A percentile compares a stretch with the other conserved stretches of the same genome.
Conservation (phyloP, 108 stramenopile species). For the Aurantiochytrium sp. region DNA sequence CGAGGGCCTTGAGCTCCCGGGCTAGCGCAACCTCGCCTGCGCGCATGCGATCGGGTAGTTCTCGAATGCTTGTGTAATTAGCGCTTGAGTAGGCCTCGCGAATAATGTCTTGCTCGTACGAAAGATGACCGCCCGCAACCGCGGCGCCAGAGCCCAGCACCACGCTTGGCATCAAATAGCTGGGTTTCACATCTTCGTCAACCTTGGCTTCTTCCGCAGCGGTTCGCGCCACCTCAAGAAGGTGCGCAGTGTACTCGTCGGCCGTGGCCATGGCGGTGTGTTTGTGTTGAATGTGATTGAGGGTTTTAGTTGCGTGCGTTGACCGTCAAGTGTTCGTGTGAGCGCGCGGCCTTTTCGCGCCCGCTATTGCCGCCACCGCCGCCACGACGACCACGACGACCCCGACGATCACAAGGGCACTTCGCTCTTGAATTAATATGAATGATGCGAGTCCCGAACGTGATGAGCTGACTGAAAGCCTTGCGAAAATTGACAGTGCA, state of each 20-base stretch:
- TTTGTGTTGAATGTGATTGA: too few species aligned
- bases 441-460: too few species aligned
- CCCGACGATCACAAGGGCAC: too few species aligned
- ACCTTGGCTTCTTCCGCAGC: not conserved
- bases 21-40: not conserved
- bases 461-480: too few species aligned
- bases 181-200: not conserved
- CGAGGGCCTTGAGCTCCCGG: not conserved
- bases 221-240: not conserved
- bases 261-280: not conserved
- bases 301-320: too few species aligned
- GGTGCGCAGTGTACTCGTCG: not conserved
- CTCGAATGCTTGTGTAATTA: not conserved
- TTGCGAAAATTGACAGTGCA: too few species aligned
- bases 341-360: too few species aligned
- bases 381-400: too few species aligned
- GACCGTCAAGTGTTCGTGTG: too few species aligned
- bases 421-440: too few species aligned
- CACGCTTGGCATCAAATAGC: not conserved
- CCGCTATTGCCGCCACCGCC: too few species aligned
- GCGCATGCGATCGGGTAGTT: not conserved
- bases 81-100: not conserved
- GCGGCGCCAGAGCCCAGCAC: not conserved
- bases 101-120: slow-evolving; percentile 16
- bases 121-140: not conserved